These are phyloP conservation scores for Fragilariopsis cylindrus DNA, from an alignment of 108 stramenopile species.

Conservation along the genomic window DNA sequence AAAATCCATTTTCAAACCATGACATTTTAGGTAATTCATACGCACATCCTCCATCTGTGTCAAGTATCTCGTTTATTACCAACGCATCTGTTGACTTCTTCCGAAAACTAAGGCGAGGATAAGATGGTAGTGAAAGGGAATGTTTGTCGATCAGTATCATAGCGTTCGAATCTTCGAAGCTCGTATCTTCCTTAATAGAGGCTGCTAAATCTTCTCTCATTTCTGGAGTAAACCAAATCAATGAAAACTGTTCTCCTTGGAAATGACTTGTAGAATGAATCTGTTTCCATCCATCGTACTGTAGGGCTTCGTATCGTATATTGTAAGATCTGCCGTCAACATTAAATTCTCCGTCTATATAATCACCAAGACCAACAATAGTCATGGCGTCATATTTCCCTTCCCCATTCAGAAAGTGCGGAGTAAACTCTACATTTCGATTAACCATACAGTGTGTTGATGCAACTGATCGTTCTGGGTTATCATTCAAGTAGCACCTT, in stretches of 20 bases:
- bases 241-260: conserved; percentile 81
- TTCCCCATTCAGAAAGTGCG: conserved; percentile 88
- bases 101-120: conserved; percentile 43
- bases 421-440: conserved; percentile 88
- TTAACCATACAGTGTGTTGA: conserved; percentile 91
- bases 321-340: conserved; percentile 73
- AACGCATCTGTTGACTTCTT: conserved; percentile 47
- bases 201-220: neutral
- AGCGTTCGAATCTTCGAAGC: conserved; percentile 30
- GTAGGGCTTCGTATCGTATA: conserved; percentile 82
- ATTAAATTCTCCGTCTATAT: conserved; percentile 74
- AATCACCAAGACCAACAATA: conserved; percentile 92
- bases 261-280: conserved; percentile 89
- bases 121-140: conserved; percentile 23
- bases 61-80: conserved; percentile 50
- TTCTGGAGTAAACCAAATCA: conserved; percentile 93
- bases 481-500: neutral
- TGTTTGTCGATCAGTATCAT: conserved; percentile 30
- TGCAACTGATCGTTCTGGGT: conserved; percentile 31
- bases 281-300: conserved; percentile 87
- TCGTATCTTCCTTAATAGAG: neutral
- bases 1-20: conserved; percentile 19
- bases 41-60: conserved; percentile 36
- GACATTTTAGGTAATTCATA: conserved; percentile 24
- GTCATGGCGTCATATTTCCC: conserved; percentile 76